Base-by-base conservation (phyloP, 352 stramenopile genomes). In the Phytophthora agathidicida region DNA sequence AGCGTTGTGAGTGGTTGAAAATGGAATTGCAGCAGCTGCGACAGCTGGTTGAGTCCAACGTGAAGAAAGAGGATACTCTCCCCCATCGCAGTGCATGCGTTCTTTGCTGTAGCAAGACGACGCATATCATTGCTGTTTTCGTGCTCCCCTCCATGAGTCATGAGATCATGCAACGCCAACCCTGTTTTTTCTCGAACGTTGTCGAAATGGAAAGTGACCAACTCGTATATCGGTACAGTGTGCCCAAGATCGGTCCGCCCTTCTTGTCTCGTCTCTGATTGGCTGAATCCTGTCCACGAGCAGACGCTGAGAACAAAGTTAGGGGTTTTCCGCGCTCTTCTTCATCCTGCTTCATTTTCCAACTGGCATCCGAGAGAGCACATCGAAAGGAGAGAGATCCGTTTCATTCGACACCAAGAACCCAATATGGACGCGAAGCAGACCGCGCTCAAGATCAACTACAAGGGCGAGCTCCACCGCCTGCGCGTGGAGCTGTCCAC, bases 401-500 rank as follows among this genome's bases (percentile, higher is more conserved):
- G 9, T 19, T 58, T 38, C 30, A 33, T 27, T 13, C 5, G 24
- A 55, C 1, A 35, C 4, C 32, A 47, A 33, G n/a, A 38, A 44
- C 16, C 20, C 13, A 74, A 16, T 27, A 85, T 89, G 80, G 70
- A 71, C 59, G 23, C 61, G 28, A 65, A 75, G 64, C 71, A 86
- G 47, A 87, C 78, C 37, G 74, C 83, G 6, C 62, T 95, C 19
- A 95, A 95, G 78, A 75, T 95, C 51, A 80, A 66, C 57, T 76
- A 86, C 82, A 91, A 89, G 61, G 83, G 86, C 45, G 86, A 95
- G 66, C 88, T 95, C 50, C 83, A 93, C 68, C 83, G 86, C 62
- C 75, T 95, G 32, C 71, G 71, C 42, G 71, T 90, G 56, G 71
- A 93, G 58, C 66, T 93, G n/a, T n/a, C 31, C 27, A 41, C 39